Base-by-base conservation (phyloP, 2,329 filamentous ascomycete species). In the Bipolaris cookei region DNA sequence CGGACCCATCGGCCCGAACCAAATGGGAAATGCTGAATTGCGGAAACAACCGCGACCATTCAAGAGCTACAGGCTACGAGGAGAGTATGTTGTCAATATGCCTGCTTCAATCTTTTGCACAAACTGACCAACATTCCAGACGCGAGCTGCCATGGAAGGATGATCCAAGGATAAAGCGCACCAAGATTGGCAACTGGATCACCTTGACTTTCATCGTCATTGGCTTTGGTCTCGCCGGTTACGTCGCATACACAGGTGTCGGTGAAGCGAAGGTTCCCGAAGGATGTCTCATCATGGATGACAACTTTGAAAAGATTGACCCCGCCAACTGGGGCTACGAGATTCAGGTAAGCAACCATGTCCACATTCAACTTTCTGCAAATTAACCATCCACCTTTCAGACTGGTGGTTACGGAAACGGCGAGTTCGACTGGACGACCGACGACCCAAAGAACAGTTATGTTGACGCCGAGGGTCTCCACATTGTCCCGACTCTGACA, bases 401-500 rank as follows among this genome's bases (percentile, higher is more conserved):
- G 56, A 66, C 90, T 30, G 89, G 89, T 37, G 89, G 89, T 5
- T 92, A 86, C 70, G 90, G 89, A 86, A 91, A 81, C 71, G 88
- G 79, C 23, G 64, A 65, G 34, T 95, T 95, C 73, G 88, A 92
- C 67, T 80, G 88, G 78, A 92, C 91, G 0, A 95, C 91, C 3
- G 56, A 60, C 21, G 84, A 80, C n/a, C 84, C 90, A 39, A 86
- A 90, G 69, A 95, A 95, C 68, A 85, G 90, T 55, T 93, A 85
- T 70, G 77, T 93, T 21, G 75, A 90, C 60, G 80, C 88, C 63
- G 88, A 90, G 37, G 80, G 84, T 59, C 84, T 95, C 2, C 76
- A 89, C 71, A 91, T 95, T 80, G 88, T 87, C 74, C 89, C 91
- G 3, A 93, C 90, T 0, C 82, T 92, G 6, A 94, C 66, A 78